Evolutionary conservation across 1,284 basidiomycete species (phyloP), one percentile per base, ranked within the genome.

Genomic region (Trichosporon sp.): DNA sequence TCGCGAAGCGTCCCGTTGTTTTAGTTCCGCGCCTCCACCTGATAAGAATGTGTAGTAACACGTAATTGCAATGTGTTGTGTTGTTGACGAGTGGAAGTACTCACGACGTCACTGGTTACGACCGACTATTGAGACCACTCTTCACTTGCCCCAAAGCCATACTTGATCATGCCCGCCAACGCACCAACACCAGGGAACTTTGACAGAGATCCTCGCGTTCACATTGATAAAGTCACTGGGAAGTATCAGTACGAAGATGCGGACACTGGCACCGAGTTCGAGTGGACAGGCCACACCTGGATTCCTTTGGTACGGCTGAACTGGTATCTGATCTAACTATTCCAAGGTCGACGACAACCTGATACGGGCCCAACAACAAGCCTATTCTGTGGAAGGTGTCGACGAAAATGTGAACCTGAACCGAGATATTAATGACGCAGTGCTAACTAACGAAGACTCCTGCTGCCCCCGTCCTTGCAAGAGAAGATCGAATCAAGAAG

Each of bases 191-290:
- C 77, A 2, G 87, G 87, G 32, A 85, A 88, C 42, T 94, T 95
- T 79, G 89, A 88, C 51, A 85, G 87, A 62, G 92, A 94, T 80
- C 89, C 89, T 67, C 88, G 90, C 72, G 87, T 93, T 85, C 68
- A 86, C 85, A 70, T 92, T 77, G 91, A 92, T 72, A 91, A 88
- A 75, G 86, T 87, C 56, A 86, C 89, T 3, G 87, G 87, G 51
- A 91, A 91, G 74, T 99, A 93, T 92, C 88, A 90, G 66, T 90
- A 91, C 78, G 96, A 99, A 80, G 89, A 92, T 77, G 91, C 93
- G 68, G 90, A 94, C 1, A 74, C 81, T 72, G 94, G 92, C 13
- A 85, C 87, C 31, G 95, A 97, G 81, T 88, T 92, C 79, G 95
- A 99, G 83, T 99, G 92, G 86, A 80, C 81, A 6, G 92, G 91